Conservation (phyloP, 2,329 filamentous ascomycete genomes). For the Proliferodiscus dingleyae region DNA sequence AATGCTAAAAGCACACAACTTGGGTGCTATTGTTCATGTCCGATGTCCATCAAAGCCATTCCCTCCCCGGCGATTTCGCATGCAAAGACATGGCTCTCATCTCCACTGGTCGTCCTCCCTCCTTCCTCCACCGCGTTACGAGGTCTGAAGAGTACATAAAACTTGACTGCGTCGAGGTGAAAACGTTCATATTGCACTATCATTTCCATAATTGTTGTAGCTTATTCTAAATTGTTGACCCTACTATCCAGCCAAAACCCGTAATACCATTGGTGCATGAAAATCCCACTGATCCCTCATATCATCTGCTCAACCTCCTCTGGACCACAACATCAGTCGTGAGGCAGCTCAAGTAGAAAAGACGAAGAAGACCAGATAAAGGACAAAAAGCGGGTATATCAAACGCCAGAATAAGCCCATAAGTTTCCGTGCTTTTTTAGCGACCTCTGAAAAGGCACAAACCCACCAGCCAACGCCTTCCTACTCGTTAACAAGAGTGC, state of each 20-base stretch:
- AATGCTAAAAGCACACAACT: no score
- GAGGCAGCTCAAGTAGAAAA: neutral
- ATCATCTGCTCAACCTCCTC: neutral
- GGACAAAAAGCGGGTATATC: constrained; percentile 15
- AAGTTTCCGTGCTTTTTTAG: constrained; percentile 11
- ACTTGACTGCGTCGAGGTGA: no score
- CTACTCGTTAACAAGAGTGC: neutral
- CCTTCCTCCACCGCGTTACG: no score
- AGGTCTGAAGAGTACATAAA: no score
- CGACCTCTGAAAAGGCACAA: neutral
- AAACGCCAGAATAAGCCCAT: constrained; percentile 12
- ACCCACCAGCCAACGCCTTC: constrained; percentile 5
- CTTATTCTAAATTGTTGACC: constrained; percentile 2
- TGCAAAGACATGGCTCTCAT: no score
- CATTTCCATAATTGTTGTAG: constrained; percentile 1
- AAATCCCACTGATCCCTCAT: constrained; percentile 1
- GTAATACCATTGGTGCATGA: constrained; percentile 6
- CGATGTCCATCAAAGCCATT: no score
- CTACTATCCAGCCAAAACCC: neutral
- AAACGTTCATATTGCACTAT: constrained; percentile 5
- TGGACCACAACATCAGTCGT: no score
- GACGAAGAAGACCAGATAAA: neutral
- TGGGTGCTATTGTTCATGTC: no score
- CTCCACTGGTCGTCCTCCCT: no score
- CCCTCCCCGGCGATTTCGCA: no score